These are phyloP conservation scores for Thermothielavioides terrestris DNA, from an alignment of 495 filamentous ascomycete genomes.

Conservation along the genomic window DNA sequence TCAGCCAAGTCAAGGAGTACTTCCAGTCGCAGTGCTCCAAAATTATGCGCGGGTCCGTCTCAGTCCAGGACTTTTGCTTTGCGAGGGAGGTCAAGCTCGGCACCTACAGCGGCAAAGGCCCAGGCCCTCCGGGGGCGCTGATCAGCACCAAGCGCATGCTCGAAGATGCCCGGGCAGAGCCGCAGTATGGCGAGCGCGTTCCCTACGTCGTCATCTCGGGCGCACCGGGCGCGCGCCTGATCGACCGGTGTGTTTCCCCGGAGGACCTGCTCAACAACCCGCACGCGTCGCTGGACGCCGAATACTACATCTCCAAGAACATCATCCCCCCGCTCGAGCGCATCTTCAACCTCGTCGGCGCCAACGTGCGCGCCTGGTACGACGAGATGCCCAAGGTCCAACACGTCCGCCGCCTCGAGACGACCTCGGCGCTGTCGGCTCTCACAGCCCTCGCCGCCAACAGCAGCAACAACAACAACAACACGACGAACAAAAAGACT, in stretches of 20 bases:
- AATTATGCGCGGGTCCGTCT: conserved; percentile 82
- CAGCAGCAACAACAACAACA: background rate
- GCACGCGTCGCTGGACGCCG: conserved; percentile 77
- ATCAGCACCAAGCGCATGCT: conserved; percentile 80
- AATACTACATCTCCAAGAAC: conserved; percentile 96
- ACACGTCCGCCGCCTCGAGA: conserved; percentile 53
- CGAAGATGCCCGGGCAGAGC: conserved; percentile 75
- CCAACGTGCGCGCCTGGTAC: conserved; percentile 86
- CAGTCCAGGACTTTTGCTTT: conserved; percentile 93
- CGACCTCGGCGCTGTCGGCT: conserved; percentile 10
- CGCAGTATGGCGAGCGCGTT: conserved; percentile 90
- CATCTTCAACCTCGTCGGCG: conserved; percentile 95
- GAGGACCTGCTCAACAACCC: conserved; percentile 70
- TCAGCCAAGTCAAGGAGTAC: conserved; percentile 83
- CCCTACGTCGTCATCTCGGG: conserved; percentile 91
- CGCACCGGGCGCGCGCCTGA: conserved; percentile 72
- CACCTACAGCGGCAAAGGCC: conserved; percentile 66
- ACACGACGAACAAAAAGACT: conserved; percentile 40
- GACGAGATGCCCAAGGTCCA: conserved; percentile 94
- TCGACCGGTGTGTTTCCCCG: conserved; percentile 85
- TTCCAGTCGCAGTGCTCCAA: conserved; percentile 87
- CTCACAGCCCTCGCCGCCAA: background rate
- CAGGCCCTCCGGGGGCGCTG: conserved; percentile 76
- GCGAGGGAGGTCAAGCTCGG: conserved; percentile 87
- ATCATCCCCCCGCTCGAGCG: conserved; percentile 89